Percentiles rank a stretch among this genome's conserved stretches.
Conservation (phyloP, 192 early-diverging fungal species). For the Backusella liffmaniae region DNA sequence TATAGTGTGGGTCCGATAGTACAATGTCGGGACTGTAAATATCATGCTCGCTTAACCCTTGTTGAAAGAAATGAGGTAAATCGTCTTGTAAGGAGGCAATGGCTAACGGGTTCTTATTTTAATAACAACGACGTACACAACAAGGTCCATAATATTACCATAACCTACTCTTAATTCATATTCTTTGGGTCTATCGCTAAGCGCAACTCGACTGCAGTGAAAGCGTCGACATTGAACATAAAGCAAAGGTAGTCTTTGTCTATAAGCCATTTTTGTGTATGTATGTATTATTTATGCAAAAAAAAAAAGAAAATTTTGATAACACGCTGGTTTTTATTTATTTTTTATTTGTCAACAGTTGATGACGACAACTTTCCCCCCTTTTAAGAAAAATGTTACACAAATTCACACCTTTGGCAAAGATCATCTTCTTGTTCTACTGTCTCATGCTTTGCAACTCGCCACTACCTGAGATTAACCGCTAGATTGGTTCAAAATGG, state of each 20-base stretch:
- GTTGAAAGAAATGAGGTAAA: slow-evolving; percentile 50
- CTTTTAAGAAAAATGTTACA: neutral
- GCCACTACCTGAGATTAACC: no score
- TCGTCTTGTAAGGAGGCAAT: slow-evolving; percentile 49
- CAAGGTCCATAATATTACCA: neutral
- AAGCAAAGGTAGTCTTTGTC: neutral
- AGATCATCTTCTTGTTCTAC: no score
- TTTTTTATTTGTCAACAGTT: neutral
- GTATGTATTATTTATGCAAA: neutral
- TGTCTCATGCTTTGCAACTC: no score
- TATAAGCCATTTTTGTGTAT: neutral
- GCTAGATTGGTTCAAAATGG: no score
- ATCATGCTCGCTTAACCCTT: slow-evolving; percentile 41
- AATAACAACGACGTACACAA: no score
- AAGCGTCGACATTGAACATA: neutral
- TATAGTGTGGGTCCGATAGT: slow-evolving; percentile 55
- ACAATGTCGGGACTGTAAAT: slow-evolving; percentile 52
- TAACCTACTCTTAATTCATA: slow-evolving; percentile 23
- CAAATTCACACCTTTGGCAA: no score
- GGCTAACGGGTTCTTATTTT: slow-evolving; percentile 27
- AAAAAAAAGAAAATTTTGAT: neutral
- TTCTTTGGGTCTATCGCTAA: neutral
- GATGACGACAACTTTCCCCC: neutral
- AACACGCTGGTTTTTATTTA: neutral
- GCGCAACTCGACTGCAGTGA: neutral